Percentiles rank a stretch among this genome's conserved stretches.
phyloP scores from a whole-genome alignment of 768 basidiomycete genomes.

The Mycena leptocephala region DNA sequence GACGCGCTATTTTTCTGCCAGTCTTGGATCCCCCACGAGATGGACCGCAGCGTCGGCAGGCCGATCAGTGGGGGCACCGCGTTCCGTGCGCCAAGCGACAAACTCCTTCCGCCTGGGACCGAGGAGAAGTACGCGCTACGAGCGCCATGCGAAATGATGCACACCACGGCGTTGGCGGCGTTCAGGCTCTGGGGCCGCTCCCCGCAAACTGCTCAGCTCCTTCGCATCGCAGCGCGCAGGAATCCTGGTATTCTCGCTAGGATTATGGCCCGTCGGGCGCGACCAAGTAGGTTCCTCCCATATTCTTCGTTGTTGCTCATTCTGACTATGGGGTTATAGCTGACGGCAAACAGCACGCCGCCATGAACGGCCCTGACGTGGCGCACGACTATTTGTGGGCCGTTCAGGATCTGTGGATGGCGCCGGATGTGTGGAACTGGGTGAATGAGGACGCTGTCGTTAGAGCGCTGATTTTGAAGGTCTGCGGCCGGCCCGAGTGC shows the following conservation, averaged over 20 bases:
- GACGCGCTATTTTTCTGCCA: constrained; percentile 35
- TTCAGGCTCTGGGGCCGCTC: constrained; percentile 48
- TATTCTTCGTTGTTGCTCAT: too few relatives aligned
- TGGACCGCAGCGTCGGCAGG: too few relatives aligned
- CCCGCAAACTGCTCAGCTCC: constrained; percentile 46
- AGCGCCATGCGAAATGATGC: constrained; percentile 33
- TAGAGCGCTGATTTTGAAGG: constrained; percentile 39
- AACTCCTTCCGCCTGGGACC: constrained; percentile 7
- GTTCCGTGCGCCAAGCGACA: constrained; percentile 13
- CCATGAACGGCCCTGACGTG: constrained; percentile 44
- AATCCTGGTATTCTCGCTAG: constrained; percentile 48
- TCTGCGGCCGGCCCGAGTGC: constrained; percentile 42
- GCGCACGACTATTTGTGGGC: constrained; percentile 54
- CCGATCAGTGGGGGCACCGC: constrained; percentile 26
- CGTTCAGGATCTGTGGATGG: constrained; percentile 51
- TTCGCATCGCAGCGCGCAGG: constrained; percentile 42
- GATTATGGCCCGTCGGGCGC: constrained; percentile 45
- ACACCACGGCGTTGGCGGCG: constrained; percentile 48
- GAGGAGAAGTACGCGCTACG: constrained; percentile 23
- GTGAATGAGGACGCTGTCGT: constrained; percentile 34
- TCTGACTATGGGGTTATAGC: constrained; percentile 21
- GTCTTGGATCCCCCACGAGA: constrained; percentile 14
- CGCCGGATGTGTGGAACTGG: constrained; percentile 30
- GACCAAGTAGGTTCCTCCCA: constrained; percentile 36
- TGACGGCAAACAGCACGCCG: constrained; percentile 13